These are phyloP conservation scores for Colletotrichum orbiculare DNA, from an alignment of 2,329 filamentous ascomycete genomes.

Conservation along the genomic window DNA sequence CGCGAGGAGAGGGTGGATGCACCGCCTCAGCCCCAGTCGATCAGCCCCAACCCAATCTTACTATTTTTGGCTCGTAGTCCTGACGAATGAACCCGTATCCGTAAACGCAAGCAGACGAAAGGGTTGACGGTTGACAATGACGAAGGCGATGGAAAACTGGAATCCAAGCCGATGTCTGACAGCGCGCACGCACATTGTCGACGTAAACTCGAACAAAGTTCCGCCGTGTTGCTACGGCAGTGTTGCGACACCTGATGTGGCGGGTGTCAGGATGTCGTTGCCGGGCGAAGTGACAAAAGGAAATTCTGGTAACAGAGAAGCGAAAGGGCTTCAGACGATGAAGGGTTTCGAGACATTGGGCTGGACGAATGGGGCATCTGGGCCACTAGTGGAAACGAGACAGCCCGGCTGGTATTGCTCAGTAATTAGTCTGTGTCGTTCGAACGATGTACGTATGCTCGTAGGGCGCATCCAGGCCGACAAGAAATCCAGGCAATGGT, in stretches of 20 bases:
- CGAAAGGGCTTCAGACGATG: conserved; percentile 9
- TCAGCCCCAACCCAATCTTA: conserved; percentile 37
- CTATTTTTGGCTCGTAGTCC: conserved; percentile 35
- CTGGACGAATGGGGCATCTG: conserved; percentile 24
- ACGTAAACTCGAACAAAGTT: conserved; percentile 20
- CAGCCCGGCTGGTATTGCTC: neutral
- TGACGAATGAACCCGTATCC: conserved; percentile 30
- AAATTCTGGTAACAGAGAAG: conserved; percentile 7
- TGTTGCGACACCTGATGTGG: conserved; percentile 13
- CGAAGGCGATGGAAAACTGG: conserved; percentile 1
- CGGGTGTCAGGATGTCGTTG: conserved; percentile 21
- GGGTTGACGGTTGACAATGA: conserved; percentile 2
- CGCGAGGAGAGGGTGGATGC: conserved; percentile 23
- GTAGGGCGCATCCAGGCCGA: too few species aligned
- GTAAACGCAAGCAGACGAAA: conserved; percentile 5
- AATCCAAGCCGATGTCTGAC: neutral
- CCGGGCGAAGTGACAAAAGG: conserved; percentile 4
- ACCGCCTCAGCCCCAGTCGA: conserved; percentile 37
- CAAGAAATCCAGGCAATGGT: too few species aligned
- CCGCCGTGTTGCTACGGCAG: neutral
- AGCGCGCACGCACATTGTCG: neutral
- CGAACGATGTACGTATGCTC: too few species aligned
- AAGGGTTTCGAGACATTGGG: conserved; percentile 24
- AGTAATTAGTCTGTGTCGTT: too few species aligned
- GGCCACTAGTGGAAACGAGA: conserved; percentile 27